Evolutionary conservation across 2,329 filamentous ascomycete species (phyloP).

Genomic region (Botrytis galanthina): DNA sequence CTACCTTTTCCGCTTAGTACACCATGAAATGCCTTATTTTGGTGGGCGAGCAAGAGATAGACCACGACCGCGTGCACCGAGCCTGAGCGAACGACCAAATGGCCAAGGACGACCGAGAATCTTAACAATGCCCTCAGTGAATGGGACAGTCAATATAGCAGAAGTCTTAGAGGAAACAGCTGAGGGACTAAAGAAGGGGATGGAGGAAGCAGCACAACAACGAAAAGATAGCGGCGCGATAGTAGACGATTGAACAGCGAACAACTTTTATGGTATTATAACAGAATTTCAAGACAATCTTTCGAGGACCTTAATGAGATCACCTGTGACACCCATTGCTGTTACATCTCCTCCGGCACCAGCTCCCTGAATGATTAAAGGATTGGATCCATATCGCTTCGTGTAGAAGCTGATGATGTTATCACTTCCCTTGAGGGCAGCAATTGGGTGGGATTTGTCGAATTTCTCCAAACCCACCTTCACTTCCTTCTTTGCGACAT

Average conservation of each 20-base stretch:
- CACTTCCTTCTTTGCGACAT: constrained; percentile 75
- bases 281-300: constrained; percentile 42
- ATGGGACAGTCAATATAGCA: constrained; percentile 8
- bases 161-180: constrained; percentile 21
- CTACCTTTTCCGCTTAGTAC: constrained; percentile 57
- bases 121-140: constrained; percentile 27
- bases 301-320: constrained; percentile 84
- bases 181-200: constrained; percentile 26
- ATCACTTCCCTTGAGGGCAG: constrained; percentile 91
- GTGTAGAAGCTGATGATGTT: constrained; percentile 99
- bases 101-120: constrained; percentile 42
- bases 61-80: constrained; percentile 59
- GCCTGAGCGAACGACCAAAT: constrained; percentile 55
- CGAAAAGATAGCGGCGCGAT: constrained; percentile 26
- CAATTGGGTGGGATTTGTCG: constrained; percentile 85
- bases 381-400: constrained; percentile 85
- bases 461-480: constrained; percentile 92
- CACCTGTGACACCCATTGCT: constrained; percentile 94
- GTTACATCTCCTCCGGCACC: constrained; percentile 94
- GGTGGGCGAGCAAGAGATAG: constrained; percentile 61
- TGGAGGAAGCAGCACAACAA: constrained; percentile 24
- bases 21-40: constrained; percentile 57
- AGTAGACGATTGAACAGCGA: constrained; percentile 25
- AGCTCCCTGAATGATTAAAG: constrained; percentile 90
- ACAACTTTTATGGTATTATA: constrained; percentile 22